A percentile compares a stretch with the other conserved stretches of the same genome.
Conservation (phyloP, 768 basidiomycete species). For the Mycena olivaceomarginata region DNA sequence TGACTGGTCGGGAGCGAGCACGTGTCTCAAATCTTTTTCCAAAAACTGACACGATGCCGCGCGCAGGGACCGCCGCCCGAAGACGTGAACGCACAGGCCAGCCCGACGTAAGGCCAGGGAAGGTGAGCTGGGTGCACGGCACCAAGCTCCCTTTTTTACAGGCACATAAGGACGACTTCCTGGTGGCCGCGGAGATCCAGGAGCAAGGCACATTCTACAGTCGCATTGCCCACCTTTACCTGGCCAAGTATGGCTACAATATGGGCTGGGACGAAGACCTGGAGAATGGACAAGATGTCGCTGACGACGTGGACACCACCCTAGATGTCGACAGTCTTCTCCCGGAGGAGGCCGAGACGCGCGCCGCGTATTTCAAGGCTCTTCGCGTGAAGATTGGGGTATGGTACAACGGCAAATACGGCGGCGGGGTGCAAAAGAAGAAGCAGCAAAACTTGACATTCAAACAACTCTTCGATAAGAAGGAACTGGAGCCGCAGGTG, state of each 20-base stretch:
- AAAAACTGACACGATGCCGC: not conserved
- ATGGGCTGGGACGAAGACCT: slow-evolving; percentile 5
- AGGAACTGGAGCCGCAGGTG: not conserved
- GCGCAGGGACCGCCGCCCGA: not conserved
- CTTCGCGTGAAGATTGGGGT: slow-evolving; percentile 10
- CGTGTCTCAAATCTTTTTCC: not conserved
- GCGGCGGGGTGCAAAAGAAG: not conserved
- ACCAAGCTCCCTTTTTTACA: slow-evolving; percentile 1
- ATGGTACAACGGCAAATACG: not conserved
- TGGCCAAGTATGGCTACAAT: slow-evolving; percentile 13
- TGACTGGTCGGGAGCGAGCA: not conserved
- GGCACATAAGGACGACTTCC: not conserved
- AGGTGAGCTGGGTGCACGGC: slow-evolving; percentile 15
- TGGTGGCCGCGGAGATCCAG: not conserved
- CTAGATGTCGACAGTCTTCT: not conserved
- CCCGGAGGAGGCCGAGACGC: not conserved
- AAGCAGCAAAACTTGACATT: not conserved
- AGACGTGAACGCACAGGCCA: not conserved
- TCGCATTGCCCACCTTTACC: not conserved
- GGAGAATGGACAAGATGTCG: not conserved
- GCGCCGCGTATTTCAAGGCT: not conserved
- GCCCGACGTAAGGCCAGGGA: slow-evolving; percentile 3
- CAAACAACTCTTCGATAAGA: slow-evolving; percentile 14
- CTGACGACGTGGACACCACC: slow-evolving; percentile 8
- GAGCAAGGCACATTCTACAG: not conserved